phyloP scores from a whole-genome alignment of 495 filamentous ascomycete genomes.

The Saxispiralis lemnorum region DNA sequence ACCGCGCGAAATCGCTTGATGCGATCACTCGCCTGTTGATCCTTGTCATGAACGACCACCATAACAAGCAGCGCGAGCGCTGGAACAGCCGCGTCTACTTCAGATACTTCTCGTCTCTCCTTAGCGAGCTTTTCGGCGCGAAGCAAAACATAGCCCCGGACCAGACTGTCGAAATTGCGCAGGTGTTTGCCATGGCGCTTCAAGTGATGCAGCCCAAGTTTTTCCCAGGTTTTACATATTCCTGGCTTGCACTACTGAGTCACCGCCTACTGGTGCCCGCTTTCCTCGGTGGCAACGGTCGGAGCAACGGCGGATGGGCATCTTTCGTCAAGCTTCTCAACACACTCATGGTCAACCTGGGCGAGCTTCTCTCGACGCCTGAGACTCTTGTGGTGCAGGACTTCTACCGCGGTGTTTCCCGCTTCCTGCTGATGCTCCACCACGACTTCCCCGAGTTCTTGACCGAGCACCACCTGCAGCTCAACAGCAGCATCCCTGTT shows the following conservation, averaged over 20 bases:
- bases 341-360: slow-evolving; percentile 54
- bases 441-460: slow-evolving; percentile 93
- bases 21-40: slow-evolving; percentile 57
- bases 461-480: slow-evolving; percentile 63
- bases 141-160: not conserved
- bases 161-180: slow-evolving; percentile 2
- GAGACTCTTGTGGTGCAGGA: slow-evolving; percentile 54
- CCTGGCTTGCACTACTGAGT: slow-evolving; percentile 63
- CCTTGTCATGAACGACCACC: slow-evolving; percentile 68
- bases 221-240: slow-evolving; percentile 65
- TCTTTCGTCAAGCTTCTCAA: slow-evolving; percentile 59
- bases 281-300: slow-evolving; percentile 51
- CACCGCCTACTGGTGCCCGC: slow-evolving; percentile 77
- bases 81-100: slow-evolving; percentile 85
- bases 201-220: slow-evolving; percentile 55
- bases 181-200: slow-evolving; percentile 52
- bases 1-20: slow-evolving; percentile 50
- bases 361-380: slow-evolving; percentile 58
- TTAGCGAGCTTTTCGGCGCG: slow-evolving; percentile 41
- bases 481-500: slow-evolving; percentile 70
- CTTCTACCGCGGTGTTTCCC: slow-evolving; percentile 66
- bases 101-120: slow-evolving; percentile 69
- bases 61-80: slow-evolving; percentile 58
- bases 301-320: slow-evolving; percentile 46
- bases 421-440: slow-evolving; percentile 67